Conservation (phyloP, 2,329 filamentous ascomycete species). For the Fusarium anguioides region DNA sequence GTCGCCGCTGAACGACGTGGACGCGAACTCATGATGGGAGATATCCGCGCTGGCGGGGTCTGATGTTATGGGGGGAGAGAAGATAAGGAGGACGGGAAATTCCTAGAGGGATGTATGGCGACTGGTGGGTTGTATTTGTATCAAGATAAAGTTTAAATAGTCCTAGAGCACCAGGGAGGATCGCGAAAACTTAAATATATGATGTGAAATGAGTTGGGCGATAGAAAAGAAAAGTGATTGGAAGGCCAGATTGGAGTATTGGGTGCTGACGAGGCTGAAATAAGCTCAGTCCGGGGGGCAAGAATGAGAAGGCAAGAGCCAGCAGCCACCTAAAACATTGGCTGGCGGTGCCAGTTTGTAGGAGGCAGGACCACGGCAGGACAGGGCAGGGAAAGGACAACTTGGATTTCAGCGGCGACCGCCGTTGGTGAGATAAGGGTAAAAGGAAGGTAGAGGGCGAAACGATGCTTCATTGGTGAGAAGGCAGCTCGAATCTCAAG, state of each 20-base stretch:
- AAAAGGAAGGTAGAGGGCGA: neutral
- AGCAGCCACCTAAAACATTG: constrained; percentile 24
- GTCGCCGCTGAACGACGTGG: constrained; percentile 59
- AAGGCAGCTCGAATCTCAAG: constrained; percentile 10
- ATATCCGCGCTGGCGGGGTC: constrained; percentile 39
- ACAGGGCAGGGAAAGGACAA: constrained; percentile 2
- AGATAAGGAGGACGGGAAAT: constrained; percentile 11
- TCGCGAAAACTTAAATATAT: constrained; percentile 5
- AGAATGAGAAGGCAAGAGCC: constrained; percentile 16
- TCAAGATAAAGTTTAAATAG: neutral
- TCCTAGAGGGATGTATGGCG: neutral
- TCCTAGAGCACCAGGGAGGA: neutral
- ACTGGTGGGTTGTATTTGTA: constrained; percentile 4
- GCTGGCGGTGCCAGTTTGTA: no score
- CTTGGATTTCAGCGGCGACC: constrained; percentile 26
- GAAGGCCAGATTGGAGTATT: constrained; percentile 15
- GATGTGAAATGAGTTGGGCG: constrained; percentile 7
- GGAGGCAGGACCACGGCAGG: constrained; percentile 13
- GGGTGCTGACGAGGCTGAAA: constrained; percentile 39
- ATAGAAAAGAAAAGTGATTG: constrained; percentile 5
- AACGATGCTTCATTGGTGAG: constrained; percentile 30
- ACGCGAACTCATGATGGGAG: constrained; percentile 57
- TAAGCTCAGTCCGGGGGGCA: constrained; percentile 37
- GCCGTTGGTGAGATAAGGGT: constrained; percentile 14
- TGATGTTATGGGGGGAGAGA: neutral